Base-by-base conservation (phyloP, 768 basidiomycete genomes). In the Serpula lacrymans region DNA sequence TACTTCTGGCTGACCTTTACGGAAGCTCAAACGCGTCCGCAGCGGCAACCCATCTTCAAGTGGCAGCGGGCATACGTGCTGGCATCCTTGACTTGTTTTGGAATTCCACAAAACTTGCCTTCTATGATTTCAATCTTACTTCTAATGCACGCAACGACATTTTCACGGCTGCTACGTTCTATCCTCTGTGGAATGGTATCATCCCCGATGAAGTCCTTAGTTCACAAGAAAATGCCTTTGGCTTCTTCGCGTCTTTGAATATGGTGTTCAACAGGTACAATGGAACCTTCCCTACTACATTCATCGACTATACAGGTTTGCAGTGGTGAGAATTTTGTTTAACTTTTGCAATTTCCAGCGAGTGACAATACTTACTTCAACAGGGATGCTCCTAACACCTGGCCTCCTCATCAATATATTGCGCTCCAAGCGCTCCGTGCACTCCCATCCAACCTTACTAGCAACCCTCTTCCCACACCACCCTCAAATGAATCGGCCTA, bases 341-440 rank as follows among this genome's bases (percentile, higher is more conserved):
- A 11, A n/a, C 12, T n/a, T 23, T 45, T 25, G 10, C 11, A 10
- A 29, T 25, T 10, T 33, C 29, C 41, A 3, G 13, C 20, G 18
- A 7, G 8, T 31, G 11, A 17, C 42, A 44, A n/a, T 7, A 17
- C 2, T 22, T 14, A 29, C 12, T 21, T 4, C 16, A 28, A 13
- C 37, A 85, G 83, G 86, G 87, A 89, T 54, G 77, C 83, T 18
- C 90, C 91, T n/a, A 92, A 92, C 52, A 62, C 83, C 2, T 96
- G 90, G 91, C 88, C 88, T 13, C 84, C 87, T 7, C 85, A 89
- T 51, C 85, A 86, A 47, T 83, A 90, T 59, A 87, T 95, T 47
- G 64, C 78, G 18, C 73, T 95, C 32, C 70, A 83, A 42, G 91
- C 92, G 0, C 77, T 97, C 27, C 72, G 75, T 26, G 74, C 79